Conservation (phyloP, 371 early-diverging fungal species). For the Actinomortierella wolfii region DNA sequence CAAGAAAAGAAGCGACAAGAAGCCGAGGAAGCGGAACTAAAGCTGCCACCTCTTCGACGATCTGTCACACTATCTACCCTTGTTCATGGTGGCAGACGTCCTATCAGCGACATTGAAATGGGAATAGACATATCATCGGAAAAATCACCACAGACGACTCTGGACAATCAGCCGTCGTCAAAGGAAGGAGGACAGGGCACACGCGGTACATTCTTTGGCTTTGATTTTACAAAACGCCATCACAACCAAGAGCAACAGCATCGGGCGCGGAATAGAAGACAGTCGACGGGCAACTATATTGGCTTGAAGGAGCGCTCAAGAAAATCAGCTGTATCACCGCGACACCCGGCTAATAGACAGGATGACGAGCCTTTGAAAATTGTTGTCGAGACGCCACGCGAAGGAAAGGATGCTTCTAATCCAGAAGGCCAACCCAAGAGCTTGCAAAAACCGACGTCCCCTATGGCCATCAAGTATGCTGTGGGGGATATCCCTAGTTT, state of each 20-base stretch:
- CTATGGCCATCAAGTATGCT: conserved; percentile 9
- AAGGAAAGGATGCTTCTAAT: too few relatives aligned
- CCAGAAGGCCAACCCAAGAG: not conserved
- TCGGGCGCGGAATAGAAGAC: not conserved
- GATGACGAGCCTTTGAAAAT: too few relatives aligned
- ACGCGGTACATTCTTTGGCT: too few relatives aligned
- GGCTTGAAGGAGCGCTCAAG: too few relatives aligned
- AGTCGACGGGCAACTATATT: too few relatives aligned
- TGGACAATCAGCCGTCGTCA: too few relatives aligned
- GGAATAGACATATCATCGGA: not conserved
- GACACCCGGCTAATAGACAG: too few relatives aligned
- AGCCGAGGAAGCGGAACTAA: conserved; percentile 2
- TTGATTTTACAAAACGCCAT: conserved; percentile 54
- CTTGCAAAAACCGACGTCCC: not conserved
- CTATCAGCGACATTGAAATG: conserved; percentile 16
- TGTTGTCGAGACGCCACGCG: too few relatives aligned
- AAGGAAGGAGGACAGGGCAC: too few relatives aligned
- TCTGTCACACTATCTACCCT: conserved; percentile 17
- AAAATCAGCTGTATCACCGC: too few relatives aligned
- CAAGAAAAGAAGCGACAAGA: conserved; percentile 45
- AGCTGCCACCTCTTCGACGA: conserved; percentile 19
- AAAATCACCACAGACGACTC: too few relatives aligned
- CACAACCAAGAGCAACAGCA: conserved; percentile 54
- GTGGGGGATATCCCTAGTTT: conserved; percentile 35
- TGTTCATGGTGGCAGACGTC: conserved; percentile 4